phyloP scores from a whole-genome alignment of 2,329 filamentous ascomycete genomes.

The Cladophialophora carrionii region DNA sequence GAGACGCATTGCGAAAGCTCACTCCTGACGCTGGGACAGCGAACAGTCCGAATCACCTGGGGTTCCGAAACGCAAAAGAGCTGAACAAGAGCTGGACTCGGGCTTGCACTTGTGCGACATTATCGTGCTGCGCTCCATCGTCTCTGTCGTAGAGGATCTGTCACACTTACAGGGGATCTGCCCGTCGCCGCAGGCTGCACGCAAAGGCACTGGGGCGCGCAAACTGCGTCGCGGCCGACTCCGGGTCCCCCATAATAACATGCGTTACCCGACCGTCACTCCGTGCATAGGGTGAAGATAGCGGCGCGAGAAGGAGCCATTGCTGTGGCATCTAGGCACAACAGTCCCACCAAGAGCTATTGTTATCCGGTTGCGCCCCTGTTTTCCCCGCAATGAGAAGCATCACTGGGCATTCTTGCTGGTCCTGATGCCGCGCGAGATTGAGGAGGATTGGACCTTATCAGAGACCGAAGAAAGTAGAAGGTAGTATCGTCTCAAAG shows the following conservation, averaged over 20 bases:
- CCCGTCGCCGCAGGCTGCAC: neutral
- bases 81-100: neutral
- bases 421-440: neutral
- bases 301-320: conserved; percentile 4
- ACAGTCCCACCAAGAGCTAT: neutral
- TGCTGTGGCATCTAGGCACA: neutral
- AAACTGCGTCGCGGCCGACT: neutral
- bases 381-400: neutral
- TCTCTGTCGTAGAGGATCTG: neutral
- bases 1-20: neutral
- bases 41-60: neutral
- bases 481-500: conserved; percentile 1
- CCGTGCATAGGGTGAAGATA: neutral
- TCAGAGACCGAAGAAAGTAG: neutral
- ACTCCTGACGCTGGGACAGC: neutral
- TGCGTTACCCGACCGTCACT: neutral
- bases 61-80: neutral
- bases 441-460: neutral
- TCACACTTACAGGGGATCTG: neutral
- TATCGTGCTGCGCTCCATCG: neutral
- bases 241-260: neutral
- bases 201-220: neutral
- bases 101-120: neutral
- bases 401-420: neutral
- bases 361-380: neutral